A percentile compares a stretch with the other conserved stretches of the same genome.
Evolutionary conservation across 352 stramenopile species (phyloP).

Genomic region (Globisporangium barbulae): DNA sequence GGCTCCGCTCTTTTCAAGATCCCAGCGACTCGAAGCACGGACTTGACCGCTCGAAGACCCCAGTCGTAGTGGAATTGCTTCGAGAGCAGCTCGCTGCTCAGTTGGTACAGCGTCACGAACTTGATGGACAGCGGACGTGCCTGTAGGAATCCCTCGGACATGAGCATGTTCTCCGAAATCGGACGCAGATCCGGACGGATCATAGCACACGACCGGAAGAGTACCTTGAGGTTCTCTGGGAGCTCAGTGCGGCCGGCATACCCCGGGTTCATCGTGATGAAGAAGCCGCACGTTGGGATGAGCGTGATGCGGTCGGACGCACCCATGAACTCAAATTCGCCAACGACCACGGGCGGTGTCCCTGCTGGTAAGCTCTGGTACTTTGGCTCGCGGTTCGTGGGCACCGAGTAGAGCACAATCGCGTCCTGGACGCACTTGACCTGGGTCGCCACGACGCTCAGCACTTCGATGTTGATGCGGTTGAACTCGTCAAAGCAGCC

Average conservation of each 20-base stretch:
- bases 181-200: slow-evolving; percentile 93
- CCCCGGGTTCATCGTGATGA: slow-evolving; percentile 96
- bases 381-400: slow-evolving; percentile 93
- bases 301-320: slow-evolving; percentile 81
- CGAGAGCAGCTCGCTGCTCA: slow-evolving; percentile 80
- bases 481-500: slow-evolving; percentile 90
- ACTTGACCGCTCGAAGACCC: slow-evolving; percentile 88
- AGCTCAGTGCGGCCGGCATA: slow-evolving; percentile 89
- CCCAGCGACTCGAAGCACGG: slow-evolving; percentile 79
- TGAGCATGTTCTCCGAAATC: slow-evolving; percentile 90
- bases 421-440: slow-evolving; percentile 86
- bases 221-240: slow-evolving; percentile 88
- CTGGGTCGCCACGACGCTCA: slow-evolving; percentile 83
- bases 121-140: slow-evolving; percentile 90
- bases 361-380: slow-evolving; percentile 92
- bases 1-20: slow-evolving; percentile 83
- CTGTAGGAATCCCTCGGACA: slow-evolving; percentile 88
- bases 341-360: slow-evolving; percentile 89
- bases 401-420: slow-evolving; percentile 87
- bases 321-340: slow-evolving; percentile 88
- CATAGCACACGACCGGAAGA: slow-evolving; percentile 92
- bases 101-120: slow-evolving; percentile 89
- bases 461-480: slow-evolving; percentile 86
- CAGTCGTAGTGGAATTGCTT: slow-evolving; percentile 93
- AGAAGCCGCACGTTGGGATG: slow-evolving; percentile 90